A percentile compares a stretch with the other conserved stretches of the same genome.
Evolutionary conservation across 805 yeast genomes (phyloP).

Genomic region (Metschnikowia dekortorum): DNA sequence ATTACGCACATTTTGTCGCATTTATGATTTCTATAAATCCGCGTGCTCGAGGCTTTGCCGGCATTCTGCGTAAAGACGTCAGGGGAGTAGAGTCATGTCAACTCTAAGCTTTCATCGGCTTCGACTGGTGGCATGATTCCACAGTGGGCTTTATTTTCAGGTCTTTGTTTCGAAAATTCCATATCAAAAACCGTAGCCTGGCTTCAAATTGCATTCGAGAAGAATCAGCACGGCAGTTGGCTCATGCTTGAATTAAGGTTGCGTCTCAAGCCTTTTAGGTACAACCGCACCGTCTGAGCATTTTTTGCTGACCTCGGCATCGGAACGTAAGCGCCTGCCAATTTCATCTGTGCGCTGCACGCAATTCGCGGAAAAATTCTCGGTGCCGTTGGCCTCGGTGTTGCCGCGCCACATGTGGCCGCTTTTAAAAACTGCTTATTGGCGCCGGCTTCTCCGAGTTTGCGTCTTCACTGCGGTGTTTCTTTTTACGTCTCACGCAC

Average conservation of each 20-base stretch:
- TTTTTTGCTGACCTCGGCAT: neutral
- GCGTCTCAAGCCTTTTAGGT: neutral
- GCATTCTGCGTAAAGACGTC: neutral
- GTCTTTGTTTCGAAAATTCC: neutral
- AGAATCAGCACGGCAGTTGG: neutral
- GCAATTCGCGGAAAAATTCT: neutral
- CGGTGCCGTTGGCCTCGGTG: neutral
- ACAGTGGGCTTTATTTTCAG: neutral
- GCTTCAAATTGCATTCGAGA: neutral
- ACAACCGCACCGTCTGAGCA: neutral
- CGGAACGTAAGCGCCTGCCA: neutral
- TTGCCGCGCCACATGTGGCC: neutral
- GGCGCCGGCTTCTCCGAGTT: neutral
- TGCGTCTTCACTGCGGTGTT: neutral
- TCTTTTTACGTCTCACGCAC: neutral
- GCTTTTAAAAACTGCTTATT: neutral
- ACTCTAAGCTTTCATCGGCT: slow-evolving; percentile 1
- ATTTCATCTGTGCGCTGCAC: neutral
- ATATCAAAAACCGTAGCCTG: neutral
- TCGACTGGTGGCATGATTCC: neutral
- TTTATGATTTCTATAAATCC: neutral
- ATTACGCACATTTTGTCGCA: neutral
- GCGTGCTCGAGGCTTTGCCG: slow-evolving; percentile 2
- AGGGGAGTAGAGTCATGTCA: neutral
- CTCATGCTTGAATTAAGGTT: neutral